Percentiles rank a stretch among this genome's conserved stretches.
phyloP scores from a whole-genome alignment of 345 rosid genomes.

The Balakata baccata region DNA sequence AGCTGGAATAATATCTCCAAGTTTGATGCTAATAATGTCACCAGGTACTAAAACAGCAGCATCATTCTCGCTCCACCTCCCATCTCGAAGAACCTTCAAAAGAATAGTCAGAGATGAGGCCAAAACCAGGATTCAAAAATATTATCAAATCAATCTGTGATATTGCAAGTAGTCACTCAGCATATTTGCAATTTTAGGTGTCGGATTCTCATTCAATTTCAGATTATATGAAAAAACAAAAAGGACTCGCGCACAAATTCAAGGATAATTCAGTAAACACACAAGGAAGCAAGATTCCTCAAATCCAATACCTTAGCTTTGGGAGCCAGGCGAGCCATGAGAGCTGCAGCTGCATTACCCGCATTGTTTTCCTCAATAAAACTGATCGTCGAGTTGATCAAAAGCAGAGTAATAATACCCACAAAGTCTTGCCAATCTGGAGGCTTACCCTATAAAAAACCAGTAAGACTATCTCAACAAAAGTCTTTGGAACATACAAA shows the following conservation, averaged over 20 bases:
- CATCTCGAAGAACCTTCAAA: conserved; percentile 89
- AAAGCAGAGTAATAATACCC: conserved; percentile 80
- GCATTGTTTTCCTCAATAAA: conserved; percentile 97
- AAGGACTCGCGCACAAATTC: not conserved
- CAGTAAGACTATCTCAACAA: not conserved
- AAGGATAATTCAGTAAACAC: not conserved
- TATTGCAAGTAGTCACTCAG: not conserved
- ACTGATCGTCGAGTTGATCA: conserved; percentile 96
- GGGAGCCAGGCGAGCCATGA: conserved; percentile 96
- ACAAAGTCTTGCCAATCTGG: conserved; percentile 99
- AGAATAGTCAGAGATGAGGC: conserved; percentile 3
- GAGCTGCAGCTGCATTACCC: conserved; percentile 97
- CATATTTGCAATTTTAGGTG: not conserved
- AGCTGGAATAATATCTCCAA: conserved; percentile 95
- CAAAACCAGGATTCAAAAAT: not conserved
- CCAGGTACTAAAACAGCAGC: conserved; percentile 91
- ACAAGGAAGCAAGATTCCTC: not conserved
- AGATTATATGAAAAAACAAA: not conserved
- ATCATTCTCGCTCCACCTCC: conserved; percentile 92
- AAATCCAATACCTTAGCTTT: conserved; percentile 73
- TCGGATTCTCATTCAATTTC: not conserved
- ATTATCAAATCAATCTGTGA: not conserved
- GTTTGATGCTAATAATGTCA: conserved; percentile 82
- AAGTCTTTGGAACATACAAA: not conserved
- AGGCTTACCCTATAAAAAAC: conserved; percentile 65